Evolutionary conservation across 345 rosid species (phyloP).

Genomic region (Euphorbia pulcherrima): DNA sequence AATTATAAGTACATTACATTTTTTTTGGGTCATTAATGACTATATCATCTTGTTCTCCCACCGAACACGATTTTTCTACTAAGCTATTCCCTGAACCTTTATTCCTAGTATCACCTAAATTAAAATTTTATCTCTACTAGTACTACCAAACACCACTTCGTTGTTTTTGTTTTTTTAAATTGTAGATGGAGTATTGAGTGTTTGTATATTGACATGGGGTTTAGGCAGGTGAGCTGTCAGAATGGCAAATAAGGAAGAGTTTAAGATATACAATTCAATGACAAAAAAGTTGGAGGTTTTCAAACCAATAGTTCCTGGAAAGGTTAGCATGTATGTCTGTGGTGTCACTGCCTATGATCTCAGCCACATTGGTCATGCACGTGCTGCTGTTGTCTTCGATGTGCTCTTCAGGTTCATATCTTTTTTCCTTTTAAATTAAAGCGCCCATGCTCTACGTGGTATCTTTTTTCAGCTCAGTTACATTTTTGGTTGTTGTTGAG

Average conservation of each 20-base stretch:
- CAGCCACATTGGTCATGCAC: slow-evolving; percentile 92
- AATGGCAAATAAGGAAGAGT: slow-evolving; percentile 26
- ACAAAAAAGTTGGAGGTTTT: slow-evolving; percentile 58
- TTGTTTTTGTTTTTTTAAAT: neutral
- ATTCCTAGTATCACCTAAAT: neutral
- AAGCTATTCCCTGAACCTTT: neutral
- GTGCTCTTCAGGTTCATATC: slow-evolving; percentile 60
- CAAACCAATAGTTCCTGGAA: slow-evolving; percentile 45
- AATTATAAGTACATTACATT: neutral
- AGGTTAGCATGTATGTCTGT: slow-evolving; percentile 78
- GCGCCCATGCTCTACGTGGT: neutral
- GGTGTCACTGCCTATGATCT: slow-evolving; percentile 83
- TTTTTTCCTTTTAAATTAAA: neutral
- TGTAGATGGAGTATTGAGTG: neutral
- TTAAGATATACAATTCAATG: slow-evolving; percentile 66
- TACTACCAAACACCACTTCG: neutral
- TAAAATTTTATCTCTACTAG: neutral
- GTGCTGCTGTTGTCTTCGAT: slow-evolving; percentile 81
- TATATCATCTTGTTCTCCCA: neutral
- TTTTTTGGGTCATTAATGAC: neutral
- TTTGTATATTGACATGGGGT: neutral
- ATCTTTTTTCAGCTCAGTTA: neutral
- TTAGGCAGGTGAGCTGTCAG: neutral
- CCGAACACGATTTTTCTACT: neutral
- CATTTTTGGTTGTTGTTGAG: neutral